phyloP scores from a whole-genome alignment of 1,139 yeast species.

The Yamadazyma membranifaciens region DNA sequence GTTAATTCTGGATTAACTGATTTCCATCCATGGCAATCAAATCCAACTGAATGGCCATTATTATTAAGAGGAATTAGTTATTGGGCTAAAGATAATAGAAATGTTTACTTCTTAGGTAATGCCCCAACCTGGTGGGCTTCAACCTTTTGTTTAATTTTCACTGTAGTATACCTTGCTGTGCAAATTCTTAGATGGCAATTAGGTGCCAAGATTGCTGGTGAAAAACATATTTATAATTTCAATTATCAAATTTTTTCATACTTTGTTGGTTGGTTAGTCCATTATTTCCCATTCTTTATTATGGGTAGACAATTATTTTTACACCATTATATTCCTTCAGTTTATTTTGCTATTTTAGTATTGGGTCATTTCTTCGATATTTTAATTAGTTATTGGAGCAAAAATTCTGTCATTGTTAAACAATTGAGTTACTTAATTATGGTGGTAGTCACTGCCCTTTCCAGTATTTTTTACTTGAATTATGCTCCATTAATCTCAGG shows the following conservation, averaged over 20 bases:
- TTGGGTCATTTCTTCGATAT: slow-evolving; percentile 81
- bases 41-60: slow-evolving; percentile 88
- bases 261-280: slow-evolving; percentile 79
- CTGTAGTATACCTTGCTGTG: slow-evolving; percentile 50
- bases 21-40: slow-evolving; percentile 84
- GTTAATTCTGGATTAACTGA: slow-evolving; percentile 83
- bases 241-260: slow-evolving; percentile 69
- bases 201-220: slow-evolving; percentile 48
- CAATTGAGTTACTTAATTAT: slow-evolving; percentile 44
- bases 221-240: slow-evolving; percentile 64
- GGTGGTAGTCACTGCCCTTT: slow-evolving; percentile 45
- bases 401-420: slow-evolving; percentile 32
- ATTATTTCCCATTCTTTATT: slow-evolving; percentile 82
- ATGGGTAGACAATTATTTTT: slow-evolving; percentile 94
- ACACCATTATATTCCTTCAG: slow-evolving; percentile 90
- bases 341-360: slow-evolving; percentile 83
- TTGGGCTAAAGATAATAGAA: slow-evolving; percentile 78
- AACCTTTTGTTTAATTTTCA: slow-evolving; percentile 56
- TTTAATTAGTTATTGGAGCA: slow-evolving; percentile 43
- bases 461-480: slow-evolving; percentile 56
- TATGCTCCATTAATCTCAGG: slow-evolving; percentile 81
- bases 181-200: slow-evolving; percentile 77
- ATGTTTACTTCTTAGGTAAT: slow-evolving; percentile 87
- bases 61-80: slow-evolving; percentile 91
- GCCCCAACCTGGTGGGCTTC: slow-evolving; percentile 88